phyloP scores from a whole-genome alignment of 164 flowering plant species.

The Vitis amurensis region DNA sequence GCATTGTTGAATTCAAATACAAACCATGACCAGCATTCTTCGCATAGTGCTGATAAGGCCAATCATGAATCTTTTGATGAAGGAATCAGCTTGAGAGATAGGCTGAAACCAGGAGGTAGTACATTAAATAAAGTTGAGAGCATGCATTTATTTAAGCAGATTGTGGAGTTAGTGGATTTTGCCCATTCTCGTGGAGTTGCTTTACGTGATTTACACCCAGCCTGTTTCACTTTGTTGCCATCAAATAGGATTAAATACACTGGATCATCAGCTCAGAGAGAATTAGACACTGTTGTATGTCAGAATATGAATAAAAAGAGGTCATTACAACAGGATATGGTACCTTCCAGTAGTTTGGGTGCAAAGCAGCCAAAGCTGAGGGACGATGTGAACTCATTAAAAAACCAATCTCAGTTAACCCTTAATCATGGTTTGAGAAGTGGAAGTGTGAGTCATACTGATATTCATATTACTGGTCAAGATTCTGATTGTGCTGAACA shows the following conservation, averaged over 20 bases:
- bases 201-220: conserved; percentile 60
- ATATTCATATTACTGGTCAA: conserved; percentile 9
- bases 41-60: conserved; percentile 12
- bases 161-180: conserved; percentile 67
- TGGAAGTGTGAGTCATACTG: conserved; percentile 13
- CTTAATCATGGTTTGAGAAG: conserved; percentile 20
- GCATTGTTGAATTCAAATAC: conserved; percentile 6
- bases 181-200: conserved; percentile 63
- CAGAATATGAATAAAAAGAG: conserved; percentile 37
- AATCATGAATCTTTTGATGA: conserved; percentile 16
- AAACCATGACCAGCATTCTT: conserved; percentile 6
- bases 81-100: conserved; percentile 60
- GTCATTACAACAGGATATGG: conserved; percentile 19
- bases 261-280: conserved; percentile 39
- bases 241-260: conserved; percentile 48
- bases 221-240: conserved; percentile 55
- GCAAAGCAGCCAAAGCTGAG: conserved; percentile 38
- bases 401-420: conserved; percentile 20
- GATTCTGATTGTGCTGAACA: conserved; percentile 16
- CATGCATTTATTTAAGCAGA: conserved; percentile 52
- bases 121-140: conserved; percentile 46
- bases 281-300: conserved; percentile 14
- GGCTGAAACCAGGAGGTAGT: conserved; percentile 40
- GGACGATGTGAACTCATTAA: conserved; percentile 23
- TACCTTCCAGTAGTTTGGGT: conserved; percentile 6